Evolutionary conservation across 768 basidiomycete species (phyloP).

Genomic region (Psilocybe azurescens): DNA sequence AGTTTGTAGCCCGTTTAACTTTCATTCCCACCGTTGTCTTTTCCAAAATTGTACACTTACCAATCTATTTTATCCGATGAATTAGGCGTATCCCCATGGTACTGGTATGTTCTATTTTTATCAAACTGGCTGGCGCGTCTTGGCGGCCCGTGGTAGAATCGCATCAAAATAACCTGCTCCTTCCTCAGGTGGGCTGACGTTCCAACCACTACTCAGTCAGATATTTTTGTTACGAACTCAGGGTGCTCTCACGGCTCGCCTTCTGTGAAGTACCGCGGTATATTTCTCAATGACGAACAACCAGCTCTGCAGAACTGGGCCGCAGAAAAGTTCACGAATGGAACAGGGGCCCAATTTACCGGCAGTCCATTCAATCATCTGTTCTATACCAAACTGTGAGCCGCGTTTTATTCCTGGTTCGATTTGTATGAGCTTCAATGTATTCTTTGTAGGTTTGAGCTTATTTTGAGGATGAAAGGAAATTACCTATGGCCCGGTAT

Average conservation of each 20-base stretch:
- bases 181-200: slow-evolving; percentile 76
- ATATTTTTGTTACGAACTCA: slow-evolving; percentile 49
- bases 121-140: background rate
- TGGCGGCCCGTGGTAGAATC: background rate
- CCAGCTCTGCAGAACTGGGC: slow-evolving; percentile 78
- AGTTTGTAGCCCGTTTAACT: background rate
- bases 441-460: slow-evolving; percentile 53
- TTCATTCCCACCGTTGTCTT: background rate
- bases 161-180: slow-evolving; percentile 7
- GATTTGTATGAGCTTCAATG: background rate
- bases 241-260: slow-evolving; percentile 65
- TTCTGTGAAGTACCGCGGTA: slow-evolving; percentile 72
- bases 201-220: slow-evolving; percentile 54
- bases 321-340: slow-evolving; percentile 68
- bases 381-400: slow-evolving; percentile 62
- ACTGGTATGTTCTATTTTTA: slow-evolving; percentile 47
- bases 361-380: slow-evolving; percentile 66
- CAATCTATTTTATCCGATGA: slow-evolving; percentile 1
- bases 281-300: slow-evolving; percentile 81
- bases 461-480: slow-evolving; percentile 67
- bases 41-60: background rate
- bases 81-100: slow-evolving; percentile 70
- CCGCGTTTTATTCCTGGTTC: slow-evolving; percentile 1
- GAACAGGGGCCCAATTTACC: slow-evolving; percentile 51
- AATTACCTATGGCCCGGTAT: slow-evolving; percentile 77